Evolutionary conservation across 257 asterid genomes (phyloP).

Genomic region (Penstemon newberryi): DNA sequence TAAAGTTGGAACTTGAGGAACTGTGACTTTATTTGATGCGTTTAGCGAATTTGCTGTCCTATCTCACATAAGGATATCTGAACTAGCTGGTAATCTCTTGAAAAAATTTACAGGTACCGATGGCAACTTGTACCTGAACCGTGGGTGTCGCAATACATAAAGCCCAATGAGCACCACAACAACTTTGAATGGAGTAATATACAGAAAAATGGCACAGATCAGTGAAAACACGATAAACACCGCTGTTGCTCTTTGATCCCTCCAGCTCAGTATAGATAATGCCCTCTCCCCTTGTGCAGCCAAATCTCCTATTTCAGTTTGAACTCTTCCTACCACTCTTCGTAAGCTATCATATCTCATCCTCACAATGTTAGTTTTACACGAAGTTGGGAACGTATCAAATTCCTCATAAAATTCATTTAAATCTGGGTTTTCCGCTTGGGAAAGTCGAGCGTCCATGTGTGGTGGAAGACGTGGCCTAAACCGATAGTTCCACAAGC

Average conservation of each 20-base stretch:
- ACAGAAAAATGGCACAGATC: slow-evolving; percentile 66
- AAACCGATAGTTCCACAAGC: slow-evolving; percentile 71
- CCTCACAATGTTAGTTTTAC: slow-evolving; percentile 56
- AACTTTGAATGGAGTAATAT: slow-evolving; percentile 81
- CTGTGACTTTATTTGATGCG: no score
- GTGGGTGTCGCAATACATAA: slow-evolving; percentile 71
- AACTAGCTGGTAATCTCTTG: slow-evolving; percentile 82
- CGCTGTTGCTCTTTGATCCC: slow-evolving; percentile 87
- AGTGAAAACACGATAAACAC: slow-evolving; percentile 62
- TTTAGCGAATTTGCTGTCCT: no score
- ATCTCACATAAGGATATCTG: slow-evolving; percentile 69
- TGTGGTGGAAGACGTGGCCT: slow-evolving; percentile 77
- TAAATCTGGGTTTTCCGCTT: slow-evolving; percentile 66
- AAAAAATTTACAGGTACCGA: slow-evolving; percentile 82
- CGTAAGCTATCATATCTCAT: slow-evolving; percentile 73
- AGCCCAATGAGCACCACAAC: slow-evolving; percentile 64
- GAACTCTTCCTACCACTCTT: slow-evolving; percentile 75
- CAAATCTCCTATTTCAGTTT: slow-evolving; percentile 73
- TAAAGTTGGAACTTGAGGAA: no score
- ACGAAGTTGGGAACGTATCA: slow-evolving; percentile 70
- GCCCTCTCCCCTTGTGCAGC: slow-evolving; percentile 91
- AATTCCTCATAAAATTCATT: slow-evolving; percentile 87
- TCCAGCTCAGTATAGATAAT: slow-evolving; percentile 73
- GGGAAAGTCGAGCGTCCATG: slow-evolving; percentile 85
- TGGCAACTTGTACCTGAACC: slow-evolving; percentile 74